These are phyloP conservation scores for Aspergillus sp. DNA, from an alignment of 2,329 filamentous ascomycete genomes.

Conservation along the genomic window DNA sequence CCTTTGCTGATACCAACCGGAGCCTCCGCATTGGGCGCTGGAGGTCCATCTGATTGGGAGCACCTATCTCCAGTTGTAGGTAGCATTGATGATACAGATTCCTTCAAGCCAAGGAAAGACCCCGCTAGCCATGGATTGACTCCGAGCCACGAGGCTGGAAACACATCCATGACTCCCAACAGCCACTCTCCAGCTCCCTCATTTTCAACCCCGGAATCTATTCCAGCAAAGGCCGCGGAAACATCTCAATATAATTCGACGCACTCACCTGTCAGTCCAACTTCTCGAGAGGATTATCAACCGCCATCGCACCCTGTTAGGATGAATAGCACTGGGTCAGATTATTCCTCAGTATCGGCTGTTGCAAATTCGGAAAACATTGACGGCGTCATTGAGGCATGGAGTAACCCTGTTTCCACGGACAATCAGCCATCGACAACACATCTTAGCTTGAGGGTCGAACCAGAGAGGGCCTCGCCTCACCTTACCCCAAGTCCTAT, in stretches of 20 bases:
- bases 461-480: slow-evolving; percentile 2
- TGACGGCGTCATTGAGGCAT: slow-evolving; percentile 46
- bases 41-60: slow-evolving; percentile 51
- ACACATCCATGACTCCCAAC: slow-evolving; percentile 1
- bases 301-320: slow-evolving; percentile 21
- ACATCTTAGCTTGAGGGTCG: background rate
- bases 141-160: slow-evolving; percentile 15
- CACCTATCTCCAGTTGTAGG: slow-evolving; percentile 38
- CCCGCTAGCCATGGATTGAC: slow-evolving; percentile 9
- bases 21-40: slow-evolving; percentile 41
- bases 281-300: slow-evolving; percentile 13
- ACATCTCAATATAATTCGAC: slow-evolving; percentile 1
- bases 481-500: slow-evolving; percentile 5
- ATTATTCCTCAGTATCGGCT: slow-evolving; percentile 25
- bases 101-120: slow-evolving; percentile 23
- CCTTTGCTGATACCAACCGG: slow-evolving; percentile 21
- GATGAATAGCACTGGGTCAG: slow-evolving; percentile 31
- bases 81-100: slow-evolving; percentile 37
- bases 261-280: slow-evolving; percentile 27
- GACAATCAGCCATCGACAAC: slow-evolving; percentile 17
- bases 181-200: slow-evolving; percentile 10
- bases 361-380: slow-evolving; percentile 37
- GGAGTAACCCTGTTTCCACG: slow-evolving; percentile 38
- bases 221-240: background rate
- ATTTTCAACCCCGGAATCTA: background rate